Evolutionary conservation across 148 eudicot species (phyloP).

Genomic region (Nepenthes gracilis): DNA sequence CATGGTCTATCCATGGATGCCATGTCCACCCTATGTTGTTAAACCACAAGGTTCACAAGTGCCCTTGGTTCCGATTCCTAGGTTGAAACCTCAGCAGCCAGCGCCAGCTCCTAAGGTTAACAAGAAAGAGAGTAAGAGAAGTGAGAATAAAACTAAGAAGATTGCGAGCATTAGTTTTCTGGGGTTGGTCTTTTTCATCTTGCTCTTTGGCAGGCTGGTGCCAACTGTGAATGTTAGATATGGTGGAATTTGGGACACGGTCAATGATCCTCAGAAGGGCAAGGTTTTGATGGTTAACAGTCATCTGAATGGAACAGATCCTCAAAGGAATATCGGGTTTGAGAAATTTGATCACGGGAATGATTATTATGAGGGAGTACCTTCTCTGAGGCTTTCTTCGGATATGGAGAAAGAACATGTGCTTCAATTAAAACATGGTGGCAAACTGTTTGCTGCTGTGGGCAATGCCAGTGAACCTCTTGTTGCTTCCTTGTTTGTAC

Average conservation of each 20-base stretch:
- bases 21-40: slow-evolving; percentile 54
- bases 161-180: slow-evolving; percentile 83
- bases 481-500: slow-evolving; percentile 79
- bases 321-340: neutral
- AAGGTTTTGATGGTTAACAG: slow-evolving; percentile 44
- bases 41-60: slow-evolving; percentile 74
- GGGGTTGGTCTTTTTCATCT: slow-evolving; percentile 64
- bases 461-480: slow-evolving; percentile 70
- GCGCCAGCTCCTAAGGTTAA: slow-evolving; percentile 27
- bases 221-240: slow-evolving; percentile 65
- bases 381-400: slow-evolving; percentile 10
- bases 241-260: slow-evolving; percentile 24
- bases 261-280: slow-evolving; percentile 29
- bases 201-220: slow-evolving; percentile 74
- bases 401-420: slow-evolving; percentile 6
- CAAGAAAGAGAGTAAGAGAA: slow-evolving; percentile 57
- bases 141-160: slow-evolving; percentile 68
- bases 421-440: neutral
- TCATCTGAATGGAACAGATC: slow-evolving; percentile 19
- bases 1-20: slow-evolving; percentile 86
- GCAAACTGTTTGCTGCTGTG: slow-evolving; percentile 14
- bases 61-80: slow-evolving; percentile 84
- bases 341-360: slow-evolving; percentile 8
- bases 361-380: slow-evolving; percentile 4
- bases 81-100: slow-evolving; percentile 57